phyloP scores from a whole-genome alignment of 805 yeast genomes.

The Lachancea quebecensis region DNA sequence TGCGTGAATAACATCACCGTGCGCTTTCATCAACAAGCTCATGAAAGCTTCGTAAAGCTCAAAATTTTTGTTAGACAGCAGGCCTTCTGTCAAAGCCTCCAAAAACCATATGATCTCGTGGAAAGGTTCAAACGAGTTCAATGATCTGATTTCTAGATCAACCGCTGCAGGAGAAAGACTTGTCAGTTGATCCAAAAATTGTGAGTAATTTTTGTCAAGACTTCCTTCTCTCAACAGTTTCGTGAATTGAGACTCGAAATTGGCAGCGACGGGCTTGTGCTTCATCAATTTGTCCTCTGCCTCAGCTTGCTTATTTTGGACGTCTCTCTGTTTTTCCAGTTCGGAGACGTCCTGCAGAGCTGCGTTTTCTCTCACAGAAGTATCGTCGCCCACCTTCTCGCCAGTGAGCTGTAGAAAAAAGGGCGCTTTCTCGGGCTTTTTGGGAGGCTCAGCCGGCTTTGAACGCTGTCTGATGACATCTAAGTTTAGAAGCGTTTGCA shows the following conservation, averaged over 20 bases:
- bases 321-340: slow-evolving; percentile 9
- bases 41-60: slow-evolving; percentile 81
- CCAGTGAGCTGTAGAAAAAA: slow-evolving; percentile 73
- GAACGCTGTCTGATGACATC: slow-evolving; percentile 82
- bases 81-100: slow-evolving; percentile 57
- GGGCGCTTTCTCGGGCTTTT: slow-evolving; percentile 71
- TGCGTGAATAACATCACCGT: slow-evolving; percentile 67
- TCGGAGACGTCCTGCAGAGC: not conserved
- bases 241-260: slow-evolving; percentile 73
- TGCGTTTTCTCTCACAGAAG: slow-evolving; percentile 35
- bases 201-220: slow-evolving; percentile 34
- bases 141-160: slow-evolving; percentile 81
- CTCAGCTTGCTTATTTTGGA: slow-evolving; percentile 11
- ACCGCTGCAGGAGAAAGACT: slow-evolving; percentile 65
- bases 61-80: slow-evolving; percentile 49
- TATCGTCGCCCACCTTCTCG: slow-evolving; percentile 64
- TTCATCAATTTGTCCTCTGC: slow-evolving; percentile 28
- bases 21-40: slow-evolving; percentile 64
- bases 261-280: slow-evolving; percentile 29
- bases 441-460: slow-evolving; percentile 84
- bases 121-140: slow-evolving; percentile 59
- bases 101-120: slow-evolving; percentile 61
- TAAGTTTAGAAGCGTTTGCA: slow-evolving; percentile 69
- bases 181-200: slow-evolving; percentile 50
- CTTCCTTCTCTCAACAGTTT: slow-evolving; percentile 50